phyloP scores from a whole-genome alignment of 2,329 filamentous ascomycete species.

The Sarocladium kiliense region DNA sequence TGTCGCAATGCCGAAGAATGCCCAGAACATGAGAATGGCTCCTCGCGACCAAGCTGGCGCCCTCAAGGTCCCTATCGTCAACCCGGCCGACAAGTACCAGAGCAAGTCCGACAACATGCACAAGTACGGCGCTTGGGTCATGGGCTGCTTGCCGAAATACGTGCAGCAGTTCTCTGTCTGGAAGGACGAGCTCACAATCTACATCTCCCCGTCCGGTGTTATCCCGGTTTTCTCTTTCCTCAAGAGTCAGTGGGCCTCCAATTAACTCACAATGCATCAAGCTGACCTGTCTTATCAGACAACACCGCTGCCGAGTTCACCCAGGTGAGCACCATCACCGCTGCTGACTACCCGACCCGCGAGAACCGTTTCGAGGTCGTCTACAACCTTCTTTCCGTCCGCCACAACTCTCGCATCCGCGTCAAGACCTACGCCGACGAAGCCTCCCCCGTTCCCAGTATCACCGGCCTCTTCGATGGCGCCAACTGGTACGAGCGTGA shows the following conservation, averaged over 20 bases:
- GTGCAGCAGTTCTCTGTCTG: conserved; percentile 99
- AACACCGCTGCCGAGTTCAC: conserved; percentile 98
- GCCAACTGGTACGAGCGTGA: conserved; percentile 99
- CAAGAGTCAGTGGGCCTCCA: conserved; percentile 54
- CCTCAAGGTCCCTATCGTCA: conserved; percentile 75
- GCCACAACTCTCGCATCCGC: conserved; percentile 92
- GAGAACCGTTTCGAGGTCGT: conserved; percentile 96
- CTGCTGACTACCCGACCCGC: conserved; percentile 91
- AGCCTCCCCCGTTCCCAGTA: conserved; percentile 84
- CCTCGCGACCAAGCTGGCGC: conserved; percentile 52
- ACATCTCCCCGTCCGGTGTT: conserved; percentile 82
- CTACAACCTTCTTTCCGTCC: conserved; percentile 93
- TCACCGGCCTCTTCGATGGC: conserved; percentile 82
- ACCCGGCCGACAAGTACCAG: conserved; percentile 89
- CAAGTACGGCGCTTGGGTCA: conserved; percentile 92
- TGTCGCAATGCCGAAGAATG: conserved; percentile 56
- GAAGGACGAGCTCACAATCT: conserved; percentile 97
- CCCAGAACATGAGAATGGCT: conserved; percentile 63
- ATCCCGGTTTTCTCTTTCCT: conserved; percentile 91
- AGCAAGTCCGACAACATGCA: conserved; percentile 84
- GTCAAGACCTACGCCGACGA: conserved; percentile 99
- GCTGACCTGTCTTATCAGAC: conserved; percentile 42
- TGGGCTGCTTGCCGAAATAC: conserved; percentile 96
- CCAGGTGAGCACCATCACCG: conserved; percentile 86
- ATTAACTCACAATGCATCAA: not conserved